Evolutionary conservation across 1,139 yeast species (phyloP).

Genomic region (Yamadazyma epiphylla): DNA sequence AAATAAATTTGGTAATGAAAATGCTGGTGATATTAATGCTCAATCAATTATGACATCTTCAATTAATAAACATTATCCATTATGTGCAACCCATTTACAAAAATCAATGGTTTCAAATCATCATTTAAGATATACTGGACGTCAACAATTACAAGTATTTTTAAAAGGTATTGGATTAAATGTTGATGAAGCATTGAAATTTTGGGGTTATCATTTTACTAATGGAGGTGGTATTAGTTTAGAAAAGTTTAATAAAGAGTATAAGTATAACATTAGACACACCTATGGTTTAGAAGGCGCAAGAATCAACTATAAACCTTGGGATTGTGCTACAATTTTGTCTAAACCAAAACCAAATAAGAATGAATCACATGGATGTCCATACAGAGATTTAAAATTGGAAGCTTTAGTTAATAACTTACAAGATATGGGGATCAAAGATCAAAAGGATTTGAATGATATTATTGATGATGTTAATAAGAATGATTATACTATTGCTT

Average conservation of each 20-base stretch:
- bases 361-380: conserved; percentile 87
- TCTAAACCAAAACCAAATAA: conserved; percentile 69
- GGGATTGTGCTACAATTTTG: conserved; percentile 77
- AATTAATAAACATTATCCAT: conserved; percentile 67
- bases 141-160: conserved; percentile 83
- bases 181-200: conserved; percentile 82
- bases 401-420: conserved; percentile 59
- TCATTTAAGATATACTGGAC: conserved; percentile 77
- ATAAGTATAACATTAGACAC: conserved; percentile 83
- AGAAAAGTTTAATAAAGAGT: conserved; percentile 84
- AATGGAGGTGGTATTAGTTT: conserved; percentile 46
- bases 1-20: conserved; percentile 21
- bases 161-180: conserved; percentile 84
- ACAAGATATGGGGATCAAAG: conserved; percentile 65
- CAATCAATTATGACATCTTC: conserved; percentile 54
- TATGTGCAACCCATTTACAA: conserved; percentile 75
- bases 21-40: conserved; percentile 57
- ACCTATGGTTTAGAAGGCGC: conserved; percentile 91
- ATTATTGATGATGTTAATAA: conserved; percentile 64
- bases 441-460: conserved; percentile 55
- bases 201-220: conserved; percentile 78
- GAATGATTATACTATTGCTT: conserved; percentile 77
- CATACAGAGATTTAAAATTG: conserved; percentile 70
- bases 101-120: conserved; percentile 53
- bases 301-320: conserved; percentile 78